Evolutionary conservation across 805 yeast genomes (phyloP).

Genomic region (Pichia occidentalis): DNA sequence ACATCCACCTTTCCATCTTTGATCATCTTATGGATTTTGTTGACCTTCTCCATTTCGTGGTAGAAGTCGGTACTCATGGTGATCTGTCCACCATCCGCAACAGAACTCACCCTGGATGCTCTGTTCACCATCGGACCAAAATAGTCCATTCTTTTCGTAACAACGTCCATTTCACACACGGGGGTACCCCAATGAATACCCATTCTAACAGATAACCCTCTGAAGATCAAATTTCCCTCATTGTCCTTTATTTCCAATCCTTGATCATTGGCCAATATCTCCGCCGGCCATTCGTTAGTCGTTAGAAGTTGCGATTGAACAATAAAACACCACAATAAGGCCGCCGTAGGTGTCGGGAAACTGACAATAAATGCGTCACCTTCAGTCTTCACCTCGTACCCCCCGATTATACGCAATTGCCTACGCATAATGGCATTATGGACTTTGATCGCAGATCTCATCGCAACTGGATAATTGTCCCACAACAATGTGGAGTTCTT

Average conservation of each 20-base stretch:
- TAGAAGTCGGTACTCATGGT: conserved; percentile 78
- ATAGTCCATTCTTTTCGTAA: conserved; percentile 96
- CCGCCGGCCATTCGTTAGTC: conserved; percentile 91
- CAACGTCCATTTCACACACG: conserved; percentile 90
- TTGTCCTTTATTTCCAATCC: conserved; percentile 74
- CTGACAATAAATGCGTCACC: conserved; percentile 99
- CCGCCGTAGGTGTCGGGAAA: conserved; percentile 86
- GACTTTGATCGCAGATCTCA: conserved; percentile 93
- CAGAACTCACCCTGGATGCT: conserved; percentile 86
- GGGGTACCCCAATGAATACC: conserved; percentile 99
- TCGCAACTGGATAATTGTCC: conserved; percentile 89
- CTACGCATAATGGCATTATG: conserved; percentile 95
- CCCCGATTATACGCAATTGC: conserved; percentile 86
- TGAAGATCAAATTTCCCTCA: conserved; percentile 52
- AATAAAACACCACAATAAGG: conserved; percentile 88
- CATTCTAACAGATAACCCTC: conserved; percentile 95
- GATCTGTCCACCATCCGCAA: conserved; percentile 98
- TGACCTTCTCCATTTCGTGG: conserved; percentile 58
- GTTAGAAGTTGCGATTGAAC: conserved; percentile 78
- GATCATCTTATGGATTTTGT: conserved; percentile 40
- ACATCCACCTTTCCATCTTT: conserved; percentile 24
- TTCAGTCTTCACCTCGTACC: conserved; percentile 97
- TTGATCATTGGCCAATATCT: conserved; percentile 75
- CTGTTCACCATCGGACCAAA: conserved; percentile 98
- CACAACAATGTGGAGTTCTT: conserved; percentile 88